Evolutionary conservation across 352 stramenopile species (phyloP), one percentile per base, ranked within the genome.

Genomic region (Plasmopara viticola): DNA sequence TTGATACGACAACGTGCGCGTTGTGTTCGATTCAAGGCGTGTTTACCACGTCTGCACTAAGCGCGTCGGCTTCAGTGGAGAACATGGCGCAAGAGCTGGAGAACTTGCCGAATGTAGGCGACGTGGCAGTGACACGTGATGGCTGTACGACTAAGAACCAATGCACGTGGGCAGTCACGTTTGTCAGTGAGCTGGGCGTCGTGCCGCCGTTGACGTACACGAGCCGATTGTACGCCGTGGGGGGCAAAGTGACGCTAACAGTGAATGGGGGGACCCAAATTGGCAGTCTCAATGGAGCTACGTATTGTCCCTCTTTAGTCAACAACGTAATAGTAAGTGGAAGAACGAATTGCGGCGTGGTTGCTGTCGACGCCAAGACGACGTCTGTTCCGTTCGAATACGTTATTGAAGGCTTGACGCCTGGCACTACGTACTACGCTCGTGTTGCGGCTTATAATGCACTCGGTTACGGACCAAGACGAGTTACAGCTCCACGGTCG

Each of bases 41-140:
- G 9, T 76, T 86, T 41, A 66, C 71, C 13, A 95, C 89, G 0
- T 76, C 83, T 3, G 62, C 69, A 9, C 93, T 98, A 33, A 66
- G 80, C 12, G 72, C 77, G 31, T 87, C 94, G 34, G 64, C 73
- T 17, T 77, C 74, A 0, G 60, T 58, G 0, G 41, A 39, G 12
- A 69, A 78, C 4, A 60, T 98, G 55, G 86, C 86, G 31, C 86
- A 56, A 5, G 72, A 90, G 17, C 53, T 98, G 18, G 79, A 95
- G 51, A 98, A 97, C 51, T 71, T 98, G 50, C 87, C 87, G 5
- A 98, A 98, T 62, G 68, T 98, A 14, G 95, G 91, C 5, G 75
- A 94, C 25, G 93, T 98, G 6, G 47, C 56, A 45, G 91, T 98
- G 9, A 53, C 74, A 6, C 53, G 63, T 1, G 66, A 58, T 17